These are phyloP conservation scores for Trifolium subterraneum DNA, from an alignment of 306 rosid species.

Conservation along the genomic window DNA sequence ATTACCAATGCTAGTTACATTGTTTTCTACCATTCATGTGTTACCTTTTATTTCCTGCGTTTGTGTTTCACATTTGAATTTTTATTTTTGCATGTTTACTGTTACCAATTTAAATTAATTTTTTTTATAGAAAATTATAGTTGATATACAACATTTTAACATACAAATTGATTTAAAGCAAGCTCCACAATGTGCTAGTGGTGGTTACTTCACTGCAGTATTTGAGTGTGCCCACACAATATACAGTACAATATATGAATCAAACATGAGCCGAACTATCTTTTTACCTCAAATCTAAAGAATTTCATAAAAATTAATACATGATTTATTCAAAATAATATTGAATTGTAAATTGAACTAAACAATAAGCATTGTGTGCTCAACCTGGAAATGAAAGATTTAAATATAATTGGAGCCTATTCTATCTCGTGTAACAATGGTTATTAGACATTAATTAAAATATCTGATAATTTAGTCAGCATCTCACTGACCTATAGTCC, in stretches of 20 bases:
- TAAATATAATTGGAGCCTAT: slow-evolving; percentile 43
- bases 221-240: not conserved
- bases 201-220: not conserved
- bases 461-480: slow-evolving; percentile 60
- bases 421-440: slow-evolving; percentile 41
- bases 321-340: not conserved
- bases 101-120: too few species aligned
- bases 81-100: too few species aligned
- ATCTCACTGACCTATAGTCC: slow-evolving; percentile 56
- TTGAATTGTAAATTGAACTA: slow-evolving; percentile 42
- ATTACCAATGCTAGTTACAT: slow-evolving; percentile 6
- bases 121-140: too few species aligned
- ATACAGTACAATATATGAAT: not conserved
- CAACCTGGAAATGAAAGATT: slow-evolving; percentile 23
- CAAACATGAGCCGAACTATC: not conserved
- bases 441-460: slow-evolving; percentile 54
- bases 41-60: not conserved
- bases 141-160: too few species aligned
- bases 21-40: not conserved
- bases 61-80: too few species aligned
- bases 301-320: not conserved
- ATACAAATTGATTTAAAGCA: too few species aligned
- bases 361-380: slow-evolving; percentile 36
- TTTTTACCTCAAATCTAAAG: not conserved
- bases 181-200: not conserved